These are phyloP conservation scores for Fusarium albidum DNA, from an alignment of 2,329 filamentous ascomycete genomes.

Conservation along the genomic window DNA sequence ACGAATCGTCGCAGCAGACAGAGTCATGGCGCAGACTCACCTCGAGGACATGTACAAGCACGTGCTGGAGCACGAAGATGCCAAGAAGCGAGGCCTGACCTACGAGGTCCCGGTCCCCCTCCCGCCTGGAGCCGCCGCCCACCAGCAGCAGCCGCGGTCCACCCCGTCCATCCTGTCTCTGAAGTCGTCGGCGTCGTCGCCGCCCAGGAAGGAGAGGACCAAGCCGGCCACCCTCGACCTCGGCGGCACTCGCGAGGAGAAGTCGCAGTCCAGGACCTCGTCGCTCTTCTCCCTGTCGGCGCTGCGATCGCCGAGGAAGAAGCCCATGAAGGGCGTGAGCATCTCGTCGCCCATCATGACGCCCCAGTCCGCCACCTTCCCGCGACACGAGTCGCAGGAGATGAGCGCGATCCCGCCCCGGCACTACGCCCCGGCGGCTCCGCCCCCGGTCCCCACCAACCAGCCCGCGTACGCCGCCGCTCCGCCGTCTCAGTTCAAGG, in stretches of 20 bases:
- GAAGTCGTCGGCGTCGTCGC: conserved; percentile 42
- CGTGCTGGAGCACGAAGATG: conserved; percentile 87
- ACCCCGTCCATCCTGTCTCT: conserved; percentile 34
- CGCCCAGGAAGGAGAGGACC: conserved; percentile 55
- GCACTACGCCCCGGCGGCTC: conserved; percentile 64
- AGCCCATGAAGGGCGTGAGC: conserved; percentile 59
- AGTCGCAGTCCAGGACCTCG: conserved; percentile 63
- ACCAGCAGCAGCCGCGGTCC: conserved; percentile 34
- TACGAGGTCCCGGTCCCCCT: conserved; percentile 54
- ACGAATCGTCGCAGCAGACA: conserved; percentile 77
- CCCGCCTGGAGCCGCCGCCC: conserved; percentile 40
- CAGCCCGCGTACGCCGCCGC: conserved; percentile 46
- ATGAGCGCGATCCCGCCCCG: conserved; percentile 66
- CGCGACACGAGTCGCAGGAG: conserved; percentile 62
- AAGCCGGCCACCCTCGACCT: conserved; percentile 63
- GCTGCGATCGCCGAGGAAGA: conserved; percentile 67
- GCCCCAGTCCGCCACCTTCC: conserved; percentile 67
- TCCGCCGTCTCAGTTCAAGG: conserved; percentile 36
- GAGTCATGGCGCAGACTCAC: conserved; percentile 78
- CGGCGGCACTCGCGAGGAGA: conserved; percentile 52
- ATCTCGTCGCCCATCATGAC: conserved; percentile 74
- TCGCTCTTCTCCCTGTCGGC: conserved; percentile 68
- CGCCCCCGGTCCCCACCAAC: conserved; percentile 62
- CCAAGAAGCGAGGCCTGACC: conserved; percentile 64
- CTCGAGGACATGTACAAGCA: conserved; percentile 91